phyloP scores from a whole-genome alignment of 768 basidiomycete species.

The Auricularia cornea region DNA sequence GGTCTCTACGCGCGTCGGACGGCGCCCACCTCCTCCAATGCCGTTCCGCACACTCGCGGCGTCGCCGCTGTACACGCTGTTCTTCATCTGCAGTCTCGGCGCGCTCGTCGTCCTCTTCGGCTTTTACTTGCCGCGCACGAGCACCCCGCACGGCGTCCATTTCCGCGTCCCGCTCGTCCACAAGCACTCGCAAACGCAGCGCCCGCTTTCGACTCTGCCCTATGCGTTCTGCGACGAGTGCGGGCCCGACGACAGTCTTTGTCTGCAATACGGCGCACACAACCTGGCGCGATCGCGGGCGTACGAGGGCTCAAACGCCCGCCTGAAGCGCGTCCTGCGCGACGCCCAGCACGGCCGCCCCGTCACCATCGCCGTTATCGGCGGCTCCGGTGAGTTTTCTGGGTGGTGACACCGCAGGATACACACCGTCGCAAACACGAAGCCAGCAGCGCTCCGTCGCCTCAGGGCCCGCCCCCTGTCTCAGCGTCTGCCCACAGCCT shows the following conservation, averaged over 20 bases:
- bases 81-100: not conserved
- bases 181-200: too few species aligned
- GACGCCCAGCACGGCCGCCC: not conserved
- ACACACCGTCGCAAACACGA: too few species aligned
- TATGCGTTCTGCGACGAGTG: not conserved
- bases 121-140: not conserved
- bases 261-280: not conserved
- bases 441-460: too few species aligned
- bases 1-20: too few species aligned
- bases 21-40: not conserved
- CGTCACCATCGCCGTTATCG: not conserved
- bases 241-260: not conserved
- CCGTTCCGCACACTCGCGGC: not conserved
- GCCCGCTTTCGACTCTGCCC: not conserved
- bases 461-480: too few species aligned
- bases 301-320: constrained; percentile 10
- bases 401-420: too few species aligned
- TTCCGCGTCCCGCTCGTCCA: not conserved
- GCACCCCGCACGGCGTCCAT: not conserved
- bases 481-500: too few species aligned
- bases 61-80: not conserved
- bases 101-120: not conserved
- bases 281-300: constrained; percentile 9
- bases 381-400: not conserved
- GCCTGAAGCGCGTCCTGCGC: not conserved